Percentiles rank a stretch among this genome's conserved stretches.
Evolutionary conservation across 495 filamentous ascomycete genomes (phyloP).

Genomic region (Podospora bellae-mahoneyi): DNA sequence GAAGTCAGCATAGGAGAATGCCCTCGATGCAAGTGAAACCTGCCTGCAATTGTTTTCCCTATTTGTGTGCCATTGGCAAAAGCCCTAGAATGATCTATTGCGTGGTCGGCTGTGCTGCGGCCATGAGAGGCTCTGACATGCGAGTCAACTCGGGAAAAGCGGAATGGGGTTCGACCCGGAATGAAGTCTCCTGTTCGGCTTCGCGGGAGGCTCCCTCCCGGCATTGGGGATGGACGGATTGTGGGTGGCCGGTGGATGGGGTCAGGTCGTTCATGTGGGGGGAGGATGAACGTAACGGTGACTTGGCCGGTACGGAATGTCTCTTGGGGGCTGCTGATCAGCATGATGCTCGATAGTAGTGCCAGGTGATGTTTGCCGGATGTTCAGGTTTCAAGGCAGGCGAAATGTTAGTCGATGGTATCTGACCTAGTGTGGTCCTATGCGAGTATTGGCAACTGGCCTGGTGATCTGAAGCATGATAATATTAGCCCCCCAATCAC

Average conservation of each 20-base stretch:
- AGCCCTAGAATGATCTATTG: not conserved
- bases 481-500: not conserved
- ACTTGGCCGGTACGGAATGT: not conserved
- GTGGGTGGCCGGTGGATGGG: not conserved
- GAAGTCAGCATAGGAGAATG: constrained; percentile 6
- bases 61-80: not conserved
- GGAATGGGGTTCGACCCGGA: not conserved
- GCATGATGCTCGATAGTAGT: not conserved
- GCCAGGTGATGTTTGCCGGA: not conserved
- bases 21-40: not conserved
- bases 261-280: not conserved
- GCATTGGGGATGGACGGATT: not conserved
- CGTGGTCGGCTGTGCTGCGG: not conserved
- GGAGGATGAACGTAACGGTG: not conserved
- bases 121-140: not conserved
- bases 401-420: not conserved
- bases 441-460: too few species aligned
- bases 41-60: too few species aligned
- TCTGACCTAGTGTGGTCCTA: too few species aligned
- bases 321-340: not conserved
- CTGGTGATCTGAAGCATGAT: not conserved
- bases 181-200: not conserved
- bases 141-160: not conserved
- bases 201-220: not conserved
- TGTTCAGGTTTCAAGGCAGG: not conserved